Conservation (phyloP, 176 grass and related monocot species). For the Canna indica region DNA sequence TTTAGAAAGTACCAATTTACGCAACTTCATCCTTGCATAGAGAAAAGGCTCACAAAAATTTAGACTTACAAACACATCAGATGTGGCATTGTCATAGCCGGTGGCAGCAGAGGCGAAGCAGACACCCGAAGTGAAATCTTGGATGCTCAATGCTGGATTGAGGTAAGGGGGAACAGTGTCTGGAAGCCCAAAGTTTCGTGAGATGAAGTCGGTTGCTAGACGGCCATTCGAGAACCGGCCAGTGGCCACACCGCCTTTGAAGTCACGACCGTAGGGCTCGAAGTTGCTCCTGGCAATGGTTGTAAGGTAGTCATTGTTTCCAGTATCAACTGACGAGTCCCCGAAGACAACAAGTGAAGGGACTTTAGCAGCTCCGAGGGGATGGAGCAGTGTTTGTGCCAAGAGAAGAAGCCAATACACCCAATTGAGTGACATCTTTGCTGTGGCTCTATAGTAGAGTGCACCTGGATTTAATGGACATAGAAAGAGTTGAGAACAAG, state of each 20-base stretch:
- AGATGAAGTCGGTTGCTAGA: conserved; percentile 53
- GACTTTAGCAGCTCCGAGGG: conserved; percentile 20
- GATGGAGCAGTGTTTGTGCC: not conserved
- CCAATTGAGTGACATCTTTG: not conserved
- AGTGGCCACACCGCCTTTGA: conserved; percentile 31
- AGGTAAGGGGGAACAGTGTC: conserved; percentile 52
- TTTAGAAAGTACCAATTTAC: no score
- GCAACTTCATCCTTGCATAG: not conserved
- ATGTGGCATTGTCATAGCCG: conserved; percentile 46
- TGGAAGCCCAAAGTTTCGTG: conserved; percentile 41
- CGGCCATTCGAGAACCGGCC: conserved; percentile 73
- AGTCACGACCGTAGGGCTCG: conserved; percentile 58
- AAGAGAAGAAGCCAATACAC: not conserved
- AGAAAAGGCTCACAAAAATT: not conserved
- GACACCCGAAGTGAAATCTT: conserved; percentile 46
- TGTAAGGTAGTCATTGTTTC: conserved; percentile 46
- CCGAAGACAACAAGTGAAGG: conserved; percentile 59
- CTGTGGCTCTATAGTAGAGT: not conserved
- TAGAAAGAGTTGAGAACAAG: not conserved
- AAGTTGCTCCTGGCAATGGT: conserved; percentile 44
- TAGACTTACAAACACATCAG: conserved; percentile 38
- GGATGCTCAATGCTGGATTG: conserved; percentile 34
- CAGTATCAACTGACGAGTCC: conserved; percentile 54
- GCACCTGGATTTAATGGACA: not conserved
- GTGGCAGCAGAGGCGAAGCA: conserved; percentile 67